phyloP scores from a whole-genome alignment of 805 yeast species.

The Saturnispora mendoncae region DNA sequence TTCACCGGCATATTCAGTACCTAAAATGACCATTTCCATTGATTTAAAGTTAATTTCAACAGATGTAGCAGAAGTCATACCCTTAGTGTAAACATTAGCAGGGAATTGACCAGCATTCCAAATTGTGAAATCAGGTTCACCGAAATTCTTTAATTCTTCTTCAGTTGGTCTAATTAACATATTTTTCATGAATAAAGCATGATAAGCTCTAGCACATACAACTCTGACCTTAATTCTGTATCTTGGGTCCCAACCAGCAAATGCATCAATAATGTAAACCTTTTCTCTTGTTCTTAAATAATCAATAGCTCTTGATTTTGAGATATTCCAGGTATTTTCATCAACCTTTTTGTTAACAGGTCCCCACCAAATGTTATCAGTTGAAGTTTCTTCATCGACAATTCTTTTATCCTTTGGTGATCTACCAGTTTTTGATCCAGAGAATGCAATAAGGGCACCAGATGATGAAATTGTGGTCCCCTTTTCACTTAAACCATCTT shows the following conservation, averaged over 20 bases:
- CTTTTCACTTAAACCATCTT: conserved; percentile 84
- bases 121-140: conserved; percentile 96
- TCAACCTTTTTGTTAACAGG: conserved; percentile 94
- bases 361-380: conserved; percentile 95
- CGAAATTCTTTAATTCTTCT: conserved; percentile 81
- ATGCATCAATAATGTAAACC: conserved; percentile 91
- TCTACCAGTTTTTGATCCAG: conserved; percentile 95
- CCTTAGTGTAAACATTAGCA: conserved; percentile 90
- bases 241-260: conserved; percentile 98
- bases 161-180: conserved; percentile 93
- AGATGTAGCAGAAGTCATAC: conserved; percentile 94
- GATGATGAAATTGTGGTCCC: conserved; percentile 87
- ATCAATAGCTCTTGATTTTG: conserved; percentile 94
- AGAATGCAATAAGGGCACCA: conserved; percentile 93
- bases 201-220: conserved; percentile 97
- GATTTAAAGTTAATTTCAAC: conserved; percentile 94
- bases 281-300: conserved; percentile 92
- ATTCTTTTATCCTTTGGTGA: conserved; percentile 98
- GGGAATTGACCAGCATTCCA: conserved; percentile 99
- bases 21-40: conserved; percentile 98
- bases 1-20: conserved; percentile 99
- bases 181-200: conserved; percentile 95
- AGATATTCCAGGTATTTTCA: conserved; percentile 89
- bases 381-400: conserved; percentile 86
- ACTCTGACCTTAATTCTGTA: conserved; percentile 93